Evolutionary conservation across 768 basidiomycete species (phyloP), one percentile per base, ranked within the genome.

Genomic region (Boletus subparvulus): DNA sequence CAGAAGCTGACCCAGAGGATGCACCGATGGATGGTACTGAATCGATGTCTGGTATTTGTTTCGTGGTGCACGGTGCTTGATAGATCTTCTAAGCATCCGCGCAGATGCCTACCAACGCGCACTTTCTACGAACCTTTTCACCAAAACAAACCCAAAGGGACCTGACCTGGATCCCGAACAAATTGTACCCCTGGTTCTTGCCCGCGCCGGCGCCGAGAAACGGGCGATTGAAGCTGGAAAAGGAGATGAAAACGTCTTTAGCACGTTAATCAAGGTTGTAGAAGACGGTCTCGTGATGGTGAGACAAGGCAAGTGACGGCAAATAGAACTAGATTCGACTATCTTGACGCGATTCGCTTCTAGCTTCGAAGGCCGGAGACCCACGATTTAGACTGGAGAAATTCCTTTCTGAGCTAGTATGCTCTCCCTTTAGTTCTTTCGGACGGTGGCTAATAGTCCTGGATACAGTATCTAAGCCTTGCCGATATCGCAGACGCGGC

Each of bases 301-400:
- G 17, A 81, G 81, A 60, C 73, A 79, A 73, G 80, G 89, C 86
- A 60, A 21, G 75, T 52, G 17, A 28, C 32, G 8, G 19, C 11
- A 5, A 47, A 40, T 32, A 21, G 28, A 30, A 10, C 4, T 28
- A 21, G 11, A 35, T 36, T 41, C 3, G 47, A 37, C 11, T 36
- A 1, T 32, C 24, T 58, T 56, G 16, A 60, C 12, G 26, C 11
- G 33, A 42, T 32, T 52, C 19, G 8, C 50, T 49, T 51, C 43
- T 59, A 90, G 88, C 81, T 32, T 82, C 83, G 0, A 79, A 81
- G 57, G 68, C 75, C 4, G 92, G 93, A 3, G 96, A 98, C 71
- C 76, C 86, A 3, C 82, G 84, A 43, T 75, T 92, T 47, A 83
- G 89, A 46, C 73, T 98, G 32, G 95, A 99, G 69, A 94, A 89